A percentile compares a stretch with the other conserved stretches of the same genome.
phyloP scores from a whole-genome alignment of 2,329 filamentous ascomycete genomes.

The Nothomitra cinnamomea region DNA sequence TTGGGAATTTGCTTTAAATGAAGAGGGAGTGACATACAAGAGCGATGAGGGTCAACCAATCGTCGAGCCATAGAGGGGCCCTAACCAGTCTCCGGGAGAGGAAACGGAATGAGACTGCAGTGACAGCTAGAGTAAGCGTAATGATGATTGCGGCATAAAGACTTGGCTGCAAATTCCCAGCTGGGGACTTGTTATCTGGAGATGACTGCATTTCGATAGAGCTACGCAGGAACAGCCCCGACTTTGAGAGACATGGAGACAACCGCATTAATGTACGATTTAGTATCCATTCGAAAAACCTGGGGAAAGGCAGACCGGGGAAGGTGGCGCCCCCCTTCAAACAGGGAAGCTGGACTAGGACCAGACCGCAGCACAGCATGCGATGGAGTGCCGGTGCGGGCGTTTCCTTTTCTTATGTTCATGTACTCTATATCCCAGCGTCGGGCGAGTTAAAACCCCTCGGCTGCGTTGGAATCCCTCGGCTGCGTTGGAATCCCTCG shows the following conservation, averaged over 20 bases:
- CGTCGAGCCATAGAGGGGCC: background rate
- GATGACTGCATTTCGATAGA: background rate
- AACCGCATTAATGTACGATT: background rate
- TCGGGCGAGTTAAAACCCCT: too few species aligned
- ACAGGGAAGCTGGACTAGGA: background rate
- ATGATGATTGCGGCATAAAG: background rate
- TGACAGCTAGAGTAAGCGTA: background rate
- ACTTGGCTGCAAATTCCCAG: background rate
- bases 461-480: too few species aligned
- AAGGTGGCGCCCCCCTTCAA: background rate
- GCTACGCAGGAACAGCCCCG: background rate
- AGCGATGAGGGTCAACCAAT: constrained; percentile 1
- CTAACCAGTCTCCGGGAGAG: background rate
- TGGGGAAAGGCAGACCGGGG: background rate
- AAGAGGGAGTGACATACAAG: background rate
- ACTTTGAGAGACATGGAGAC: background rate
- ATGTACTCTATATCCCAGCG: too few species aligned
- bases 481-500: too few species aligned
- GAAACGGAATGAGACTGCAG: background rate
- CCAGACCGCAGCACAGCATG: background rate
- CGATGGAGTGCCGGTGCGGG: too few species aligned
- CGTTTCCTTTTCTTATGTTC: too few species aligned
- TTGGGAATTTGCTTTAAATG: background rate
- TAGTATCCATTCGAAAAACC: background rate
- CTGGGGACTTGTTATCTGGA: background rate